phyloP scores from a whole-genome alignment of 73 alveolate species.

The Symbiodinium natans region DNA sequence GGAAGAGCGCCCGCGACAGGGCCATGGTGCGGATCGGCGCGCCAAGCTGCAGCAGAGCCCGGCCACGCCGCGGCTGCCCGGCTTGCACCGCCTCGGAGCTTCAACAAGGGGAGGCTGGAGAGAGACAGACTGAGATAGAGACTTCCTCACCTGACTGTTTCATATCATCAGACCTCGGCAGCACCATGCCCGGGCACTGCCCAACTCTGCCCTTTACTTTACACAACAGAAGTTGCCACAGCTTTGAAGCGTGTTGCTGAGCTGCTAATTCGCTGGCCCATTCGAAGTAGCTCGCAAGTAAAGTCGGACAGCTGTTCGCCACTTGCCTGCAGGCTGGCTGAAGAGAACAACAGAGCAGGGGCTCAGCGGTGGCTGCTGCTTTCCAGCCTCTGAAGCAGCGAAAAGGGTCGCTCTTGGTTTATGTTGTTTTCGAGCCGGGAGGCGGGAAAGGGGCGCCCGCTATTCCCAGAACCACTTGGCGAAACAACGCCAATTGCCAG shows the following conservation, averaged over 20 bases:
- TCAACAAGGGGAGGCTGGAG: too few species aligned
- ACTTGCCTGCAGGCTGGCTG: slow-evolving; percentile 40
- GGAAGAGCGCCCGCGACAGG: slow-evolving; percentile 49
- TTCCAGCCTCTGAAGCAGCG: too few species aligned
- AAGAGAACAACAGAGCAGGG: not conserved
- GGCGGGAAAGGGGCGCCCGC: slow-evolving; percentile 62
- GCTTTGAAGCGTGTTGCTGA: too few species aligned
- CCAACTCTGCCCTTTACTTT: not conserved
- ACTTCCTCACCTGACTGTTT: not conserved
- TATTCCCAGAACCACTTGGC: slow-evolving; percentile 23
- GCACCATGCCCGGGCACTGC: not conserved
- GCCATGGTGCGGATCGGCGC: slow-evolving; percentile 91
- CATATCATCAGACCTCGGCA: not conserved
- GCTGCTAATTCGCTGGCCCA: slow-evolving; percentile 30
- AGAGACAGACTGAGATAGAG: too few species aligned
- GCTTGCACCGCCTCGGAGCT: slow-evolving; percentile 28
- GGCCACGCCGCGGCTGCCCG: slow-evolving; percentile 27
- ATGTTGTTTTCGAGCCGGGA: not conserved
- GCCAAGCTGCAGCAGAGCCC: slow-evolving; percentile 77
- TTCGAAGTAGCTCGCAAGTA: slow-evolving; percentile 74
- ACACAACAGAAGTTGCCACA: too few species aligned
- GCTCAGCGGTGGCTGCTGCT: not conserved
- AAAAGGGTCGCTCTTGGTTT: too few species aligned
- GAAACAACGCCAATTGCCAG: slow-evolving; percentile 66
- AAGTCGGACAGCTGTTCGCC: slow-evolving; percentile 90